phyloP scores from a whole-genome alignment of 2,329 filamentous ascomycete genomes.

The Fusarium xyrophilum region DNA sequence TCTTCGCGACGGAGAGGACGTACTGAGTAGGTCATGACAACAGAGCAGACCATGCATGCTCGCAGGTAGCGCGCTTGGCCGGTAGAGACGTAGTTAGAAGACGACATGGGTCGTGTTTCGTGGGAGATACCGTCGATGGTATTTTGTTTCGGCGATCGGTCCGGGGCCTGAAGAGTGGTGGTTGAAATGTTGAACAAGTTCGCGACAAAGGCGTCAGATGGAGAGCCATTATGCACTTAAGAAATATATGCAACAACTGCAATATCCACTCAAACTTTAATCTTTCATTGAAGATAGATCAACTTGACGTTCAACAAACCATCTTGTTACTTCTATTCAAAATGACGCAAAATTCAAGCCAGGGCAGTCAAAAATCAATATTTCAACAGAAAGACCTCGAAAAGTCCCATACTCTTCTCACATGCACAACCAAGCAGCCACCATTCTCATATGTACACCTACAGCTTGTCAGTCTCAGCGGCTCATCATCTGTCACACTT shows the following conservation, averaged over 20 bases:
- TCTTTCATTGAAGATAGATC: constrained; percentile 12
- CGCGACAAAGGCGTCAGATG: constrained; percentile 22
- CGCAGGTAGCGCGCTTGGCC: constrained; percentile 84
- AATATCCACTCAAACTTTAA: constrained; percentile 8
- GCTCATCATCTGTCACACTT: constrained; percentile 46
- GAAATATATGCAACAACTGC: constrained; percentile 27
- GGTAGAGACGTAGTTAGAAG: constrained; percentile 71
- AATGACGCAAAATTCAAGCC: constrained; percentile 36
- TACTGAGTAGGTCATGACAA: constrained; percentile 83
- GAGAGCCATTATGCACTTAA: constrained; percentile 32
- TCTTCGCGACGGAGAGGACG: constrained; percentile 38
- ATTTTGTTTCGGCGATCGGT: not conserved
- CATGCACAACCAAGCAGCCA: constrained; percentile 59
- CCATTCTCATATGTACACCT: constrained; percentile 65
- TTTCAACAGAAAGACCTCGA: constrained; percentile 44
- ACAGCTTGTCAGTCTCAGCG: constrained; percentile 49
- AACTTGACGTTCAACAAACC: not conserved
- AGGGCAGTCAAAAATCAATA: constrained; percentile 37
- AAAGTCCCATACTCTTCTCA: constrained; percentile 58
- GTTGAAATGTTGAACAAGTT: not conserved
- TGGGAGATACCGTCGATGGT: not conserved
- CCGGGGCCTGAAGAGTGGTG: constrained; percentile 5
- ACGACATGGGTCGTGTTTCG: constrained; percentile 45
- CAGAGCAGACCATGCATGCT: constrained; percentile 98
- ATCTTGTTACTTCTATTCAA: not conserved